These are phyloP conservation scores for Cladorrhinum sp. DNA, from an alignment of 2,329 filamentous ascomycete genomes.

Conservation along the genomic window DNA sequence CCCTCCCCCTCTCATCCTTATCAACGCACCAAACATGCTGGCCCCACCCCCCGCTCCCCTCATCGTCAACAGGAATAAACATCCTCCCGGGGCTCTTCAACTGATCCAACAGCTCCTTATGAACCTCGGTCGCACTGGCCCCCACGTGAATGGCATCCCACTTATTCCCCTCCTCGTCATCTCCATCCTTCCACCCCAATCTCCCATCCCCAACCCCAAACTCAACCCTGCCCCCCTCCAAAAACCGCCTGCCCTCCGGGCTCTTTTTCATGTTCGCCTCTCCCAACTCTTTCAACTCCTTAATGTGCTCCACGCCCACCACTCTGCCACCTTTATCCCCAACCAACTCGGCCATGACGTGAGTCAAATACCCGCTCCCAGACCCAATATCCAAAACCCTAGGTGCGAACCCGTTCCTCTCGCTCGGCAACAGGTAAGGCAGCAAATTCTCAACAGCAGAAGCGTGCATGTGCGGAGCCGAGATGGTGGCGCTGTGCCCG, in stretches of 20 bases:
- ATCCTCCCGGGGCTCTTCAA: constrained; percentile 74
- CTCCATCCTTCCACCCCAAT: constrained; percentile 55
- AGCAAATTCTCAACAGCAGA: constrained; percentile 50
- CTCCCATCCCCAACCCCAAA: constrained; percentile 76
- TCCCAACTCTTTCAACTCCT: constrained; percentile 59
- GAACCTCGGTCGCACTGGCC: constrained; percentile 73
- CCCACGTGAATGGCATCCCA: constrained; percentile 98
- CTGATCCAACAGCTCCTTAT: constrained; percentile 71
- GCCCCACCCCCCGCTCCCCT: constrained; percentile 35
- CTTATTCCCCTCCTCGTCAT: constrained; percentile 43
- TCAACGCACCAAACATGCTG: constrained; percentile 74
- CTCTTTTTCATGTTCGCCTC: constrained; percentile 65
- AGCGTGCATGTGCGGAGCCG: constrained; percentile 61
- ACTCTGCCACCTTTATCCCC: constrained; percentile 50
- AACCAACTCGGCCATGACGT: constrained; percentile 78
- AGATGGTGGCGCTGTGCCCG: constrained; percentile 55
- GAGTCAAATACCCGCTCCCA: constrained; percentile 80
- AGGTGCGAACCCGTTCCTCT: constrained; percentile 33
- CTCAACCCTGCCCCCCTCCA: constrained; percentile 62
- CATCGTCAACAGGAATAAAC: constrained; percentile 72
- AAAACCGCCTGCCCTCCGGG: constrained; percentile 52
- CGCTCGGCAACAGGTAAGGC: constrained; percentile 40
- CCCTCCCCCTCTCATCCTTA: constrained; percentile 62
- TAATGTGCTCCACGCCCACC: constrained; percentile 73
- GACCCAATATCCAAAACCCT: constrained; percentile 71